Percentiles rank a stretch among this genome's conserved stretches.
Conservation (phyloP, 306 rosid genomes). For the Cicer arietinum region DNA sequence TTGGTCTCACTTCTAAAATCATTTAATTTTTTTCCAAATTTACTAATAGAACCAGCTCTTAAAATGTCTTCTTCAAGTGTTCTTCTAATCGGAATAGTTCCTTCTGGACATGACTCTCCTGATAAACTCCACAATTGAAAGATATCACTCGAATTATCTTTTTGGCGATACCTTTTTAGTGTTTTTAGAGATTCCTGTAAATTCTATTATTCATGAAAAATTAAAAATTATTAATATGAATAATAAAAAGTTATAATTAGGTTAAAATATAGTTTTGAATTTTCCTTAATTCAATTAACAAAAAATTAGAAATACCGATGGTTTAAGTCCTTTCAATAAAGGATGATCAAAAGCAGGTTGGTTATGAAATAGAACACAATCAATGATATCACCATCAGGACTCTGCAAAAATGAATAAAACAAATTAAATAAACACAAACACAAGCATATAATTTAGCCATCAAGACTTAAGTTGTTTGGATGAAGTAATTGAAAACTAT, state of each 20-base stretch:
- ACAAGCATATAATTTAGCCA: neutral
- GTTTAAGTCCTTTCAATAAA: no score
- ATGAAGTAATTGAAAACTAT: no score
- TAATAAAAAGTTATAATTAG: neutral
- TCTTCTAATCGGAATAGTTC: constrained; percentile 85
- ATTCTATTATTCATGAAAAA: neutral
- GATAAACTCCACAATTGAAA: constrained; percentile 75
- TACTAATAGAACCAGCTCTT: constrained; percentile 66
- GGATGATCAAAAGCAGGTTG: no score
- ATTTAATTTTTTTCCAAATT: constrained; percentile 43
- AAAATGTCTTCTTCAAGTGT: constrained; percentile 71
- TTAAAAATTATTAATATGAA: neutral
- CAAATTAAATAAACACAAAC: neutral
- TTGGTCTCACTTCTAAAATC: constrained; percentile 68
- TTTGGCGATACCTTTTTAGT: constrained; percentile 54
- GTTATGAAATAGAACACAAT: no score
- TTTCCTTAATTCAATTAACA: constrained; percentile 2
- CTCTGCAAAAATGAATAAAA: neutral
- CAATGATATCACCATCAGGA: no score
- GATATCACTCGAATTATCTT: constrained; percentile 45
- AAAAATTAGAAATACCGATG: neutral
- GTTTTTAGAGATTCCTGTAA: constrained; percentile 73
- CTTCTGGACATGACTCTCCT: constrained; percentile 80
- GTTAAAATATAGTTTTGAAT: constrained; percentile 7
- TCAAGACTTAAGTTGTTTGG: no score